Evolutionary conservation across 2,329 filamentous ascomycete genomes (phyloP).

Genomic region (Botrytis deweyae): DNA sequence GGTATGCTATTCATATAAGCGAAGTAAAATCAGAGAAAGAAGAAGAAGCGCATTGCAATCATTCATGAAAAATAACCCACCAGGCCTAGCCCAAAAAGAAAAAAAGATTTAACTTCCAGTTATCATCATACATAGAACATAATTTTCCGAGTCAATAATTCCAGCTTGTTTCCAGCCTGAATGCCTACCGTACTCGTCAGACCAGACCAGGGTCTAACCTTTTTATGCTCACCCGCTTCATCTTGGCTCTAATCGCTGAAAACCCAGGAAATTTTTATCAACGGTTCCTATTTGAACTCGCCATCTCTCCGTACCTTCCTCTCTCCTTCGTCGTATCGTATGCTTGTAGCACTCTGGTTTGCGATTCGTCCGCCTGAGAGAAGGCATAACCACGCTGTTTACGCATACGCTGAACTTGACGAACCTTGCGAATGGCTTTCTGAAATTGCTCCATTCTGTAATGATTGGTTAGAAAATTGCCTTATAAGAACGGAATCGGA

Average conservation of each 20-base stretch:
- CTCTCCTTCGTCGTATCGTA: constrained; percentile 94
- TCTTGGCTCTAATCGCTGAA: not conserved
- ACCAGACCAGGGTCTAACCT: constrained; percentile 14
- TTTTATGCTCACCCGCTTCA: not conserved
- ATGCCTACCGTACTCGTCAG: not conserved
- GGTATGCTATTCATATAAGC: not conserved
- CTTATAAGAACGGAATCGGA: constrained; percentile 20
- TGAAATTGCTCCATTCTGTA: constrained; percentile 97
- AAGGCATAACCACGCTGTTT: constrained; percentile 99
- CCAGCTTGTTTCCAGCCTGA: not conserved
- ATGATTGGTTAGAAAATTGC: constrained; percentile 22
- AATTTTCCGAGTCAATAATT: constrained; percentile 5
- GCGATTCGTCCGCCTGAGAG: constrained; percentile 93
- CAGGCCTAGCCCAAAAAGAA: constrained; percentile 14
- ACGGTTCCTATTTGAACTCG: constrained; percentile 32
- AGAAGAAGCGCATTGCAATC: constrained; percentile 3
- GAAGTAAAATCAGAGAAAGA: not conserved
- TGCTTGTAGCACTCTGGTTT: constrained; percentile 91
- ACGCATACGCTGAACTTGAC: constrained; percentile 97
- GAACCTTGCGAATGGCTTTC: constrained; percentile 97
- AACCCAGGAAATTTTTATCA: not conserved
- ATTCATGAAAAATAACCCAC: constrained; percentile 8
- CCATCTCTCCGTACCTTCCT: constrained; percentile 94
- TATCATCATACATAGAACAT: constrained; percentile 20
- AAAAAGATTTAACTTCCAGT: constrained; percentile 13